Conservation (phyloP, 805 yeast species). For the Pichia insulana region DNA sequence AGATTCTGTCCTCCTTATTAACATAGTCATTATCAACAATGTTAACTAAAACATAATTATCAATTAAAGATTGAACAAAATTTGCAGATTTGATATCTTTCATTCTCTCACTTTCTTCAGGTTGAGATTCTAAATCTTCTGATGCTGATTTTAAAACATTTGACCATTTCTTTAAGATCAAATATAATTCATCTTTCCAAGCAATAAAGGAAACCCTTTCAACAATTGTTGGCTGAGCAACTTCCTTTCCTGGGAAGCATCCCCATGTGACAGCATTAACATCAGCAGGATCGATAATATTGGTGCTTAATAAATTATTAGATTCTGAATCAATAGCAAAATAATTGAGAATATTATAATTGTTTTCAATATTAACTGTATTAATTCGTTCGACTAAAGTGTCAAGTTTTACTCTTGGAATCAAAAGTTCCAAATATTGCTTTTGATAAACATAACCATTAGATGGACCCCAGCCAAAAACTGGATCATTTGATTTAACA, state of each 20-base stretch:
- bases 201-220: constrained; percentile 88
- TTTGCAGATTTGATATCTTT: constrained; percentile 22
- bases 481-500: constrained; percentile 54
- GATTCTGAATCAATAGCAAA: constrained; percentile 51
- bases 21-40: constrained; percentile 82
- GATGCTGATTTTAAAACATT: constrained; percentile 13
- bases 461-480: constrained; percentile 92
- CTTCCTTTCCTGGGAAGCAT: constrained; percentile 91
- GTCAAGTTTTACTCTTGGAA: constrained; percentile 43
- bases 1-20: constrained; percentile 43
- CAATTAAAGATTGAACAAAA: constrained; percentile 39
- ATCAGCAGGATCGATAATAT: constrained; percentile 44
- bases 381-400: constrained; percentile 38
- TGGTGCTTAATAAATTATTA: constrained; percentile 37
- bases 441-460: constrained; percentile 92
- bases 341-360: constrained; percentile 54
- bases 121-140: constrained; percentile 27
- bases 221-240: constrained; percentile 91
- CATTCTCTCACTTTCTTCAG: constrained; percentile 14
- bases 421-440: constrained; percentile 80
- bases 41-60: constrained; percentile 68
- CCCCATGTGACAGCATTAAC: constrained; percentile 99
- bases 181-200: constrained; percentile 93
- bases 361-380: constrained; percentile 32
- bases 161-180: constrained; percentile 74